These are phyloP conservation scores for Friedmanniomyces endolithicus DNA, from an alignment of 495 filamentous ascomycete genomes.

Conservation along the genomic window DNA sequence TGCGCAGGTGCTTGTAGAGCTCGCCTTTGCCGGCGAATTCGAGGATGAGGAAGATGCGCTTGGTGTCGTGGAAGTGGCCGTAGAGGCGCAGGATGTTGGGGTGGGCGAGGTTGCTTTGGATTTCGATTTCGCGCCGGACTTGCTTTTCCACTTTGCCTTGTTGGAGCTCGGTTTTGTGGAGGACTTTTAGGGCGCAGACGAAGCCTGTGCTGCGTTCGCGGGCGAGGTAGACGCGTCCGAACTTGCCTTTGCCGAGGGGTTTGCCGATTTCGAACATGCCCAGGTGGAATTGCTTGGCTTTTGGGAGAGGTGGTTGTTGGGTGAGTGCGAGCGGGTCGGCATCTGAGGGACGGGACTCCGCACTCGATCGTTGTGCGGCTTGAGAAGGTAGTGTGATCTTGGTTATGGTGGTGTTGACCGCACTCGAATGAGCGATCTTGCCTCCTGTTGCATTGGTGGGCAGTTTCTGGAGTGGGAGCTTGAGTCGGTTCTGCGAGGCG, in stretches of 20 bases:
- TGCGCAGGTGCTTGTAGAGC: constrained; percentile 89
- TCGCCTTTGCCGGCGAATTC: constrained; percentile 94
- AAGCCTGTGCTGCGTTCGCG: constrained; percentile 81
- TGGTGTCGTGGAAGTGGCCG: constrained; percentile 94
- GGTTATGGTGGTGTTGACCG: constrained; percentile 34
- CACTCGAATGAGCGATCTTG: constrained; percentile 3
- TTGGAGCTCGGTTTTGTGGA: constrained; percentile 89
- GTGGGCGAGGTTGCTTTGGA: constrained; percentile 90
- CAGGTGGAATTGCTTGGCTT: constrained; percentile 71
- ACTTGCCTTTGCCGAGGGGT: constrained; percentile 93
- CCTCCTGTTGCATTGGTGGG: constrained; percentile 19
- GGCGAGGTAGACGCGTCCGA: constrained; percentile 89
- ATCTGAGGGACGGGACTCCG: constrained; percentile 40
- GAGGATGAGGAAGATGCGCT: constrained; percentile 88
- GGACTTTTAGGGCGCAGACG: constrained; percentile 91
- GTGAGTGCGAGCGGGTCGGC: constrained; percentile 37
- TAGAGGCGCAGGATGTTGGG: constrained; percentile 91
- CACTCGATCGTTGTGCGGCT: constrained; percentile 44
- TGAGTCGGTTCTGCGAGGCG: constrained; percentile 26
- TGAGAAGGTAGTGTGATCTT: constrained; percentile 56
- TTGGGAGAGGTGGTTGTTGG: constrained; percentile 38
- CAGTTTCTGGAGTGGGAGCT: constrained; percentile 33
- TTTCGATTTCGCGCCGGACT: constrained; percentile 92
- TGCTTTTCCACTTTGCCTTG: constrained; percentile 93
- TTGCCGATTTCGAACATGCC: constrained; percentile 99